Conservation (phyloP, 106 monocot species). For the Acorus calamus region DNA sequence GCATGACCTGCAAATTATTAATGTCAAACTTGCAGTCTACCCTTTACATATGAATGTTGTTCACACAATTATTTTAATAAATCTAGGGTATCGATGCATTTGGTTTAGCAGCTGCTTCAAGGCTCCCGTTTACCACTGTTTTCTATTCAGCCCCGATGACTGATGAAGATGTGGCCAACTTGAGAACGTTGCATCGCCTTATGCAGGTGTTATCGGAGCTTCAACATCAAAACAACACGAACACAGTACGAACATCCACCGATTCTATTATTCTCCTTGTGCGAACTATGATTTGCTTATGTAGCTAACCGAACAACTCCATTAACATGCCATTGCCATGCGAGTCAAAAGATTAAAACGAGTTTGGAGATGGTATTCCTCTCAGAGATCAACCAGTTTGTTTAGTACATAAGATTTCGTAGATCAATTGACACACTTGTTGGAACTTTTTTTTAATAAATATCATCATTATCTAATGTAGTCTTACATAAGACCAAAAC, state of each 20-base stretch:
- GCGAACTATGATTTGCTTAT: not conserved
- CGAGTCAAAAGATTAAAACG: not conserved
- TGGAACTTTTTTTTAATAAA: no score
- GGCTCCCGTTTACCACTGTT: constrained; percentile 36
- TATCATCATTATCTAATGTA: no score
- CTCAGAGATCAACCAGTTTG: no score
- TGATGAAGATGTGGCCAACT: constrained; percentile 67
- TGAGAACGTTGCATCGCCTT: constrained; percentile 67
- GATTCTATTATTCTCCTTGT: not conserved
- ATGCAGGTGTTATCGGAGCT: constrained; percentile 51
- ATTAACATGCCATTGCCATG: not conserved
- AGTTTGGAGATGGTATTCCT: no score
- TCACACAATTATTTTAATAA: not conserved
- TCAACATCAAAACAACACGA: constrained; percentile 31
- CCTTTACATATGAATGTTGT: not conserved
- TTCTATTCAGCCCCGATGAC: constrained; percentile 26
- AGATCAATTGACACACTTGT: no score
- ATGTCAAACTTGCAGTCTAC: no score
- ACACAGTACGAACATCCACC: constrained; percentile 29
- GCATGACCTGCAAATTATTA: no score
- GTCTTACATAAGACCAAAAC: no score
- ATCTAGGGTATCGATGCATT: constrained; percentile 93
- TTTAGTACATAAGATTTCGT: no score
- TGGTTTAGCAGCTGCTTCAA: constrained; percentile 64
- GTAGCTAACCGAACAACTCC: not conserved